Evolutionary conservation across 768 basidiomycete genomes (phyloP).

Genomic region (Tylopilus vinaceipallidus): DNA sequence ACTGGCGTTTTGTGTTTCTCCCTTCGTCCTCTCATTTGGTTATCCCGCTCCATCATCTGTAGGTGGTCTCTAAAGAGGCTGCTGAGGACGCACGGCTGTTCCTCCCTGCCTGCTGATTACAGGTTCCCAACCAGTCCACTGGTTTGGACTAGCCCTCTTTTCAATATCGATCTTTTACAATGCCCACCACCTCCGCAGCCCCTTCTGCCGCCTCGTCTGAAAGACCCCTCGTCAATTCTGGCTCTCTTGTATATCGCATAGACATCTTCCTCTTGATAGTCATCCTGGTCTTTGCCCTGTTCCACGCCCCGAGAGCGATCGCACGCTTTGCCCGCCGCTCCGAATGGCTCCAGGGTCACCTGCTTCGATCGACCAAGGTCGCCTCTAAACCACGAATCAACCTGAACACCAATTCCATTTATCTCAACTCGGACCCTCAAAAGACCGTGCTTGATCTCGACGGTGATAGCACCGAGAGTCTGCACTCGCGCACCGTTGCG

Average conservation of each 20-base stretch:
- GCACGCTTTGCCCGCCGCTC: slow-evolving; percentile 48
- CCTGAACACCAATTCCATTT: slow-evolving; percentile 15
- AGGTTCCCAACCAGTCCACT: slow-evolving; percentile 5
- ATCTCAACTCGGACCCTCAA: slow-evolving; percentile 12
- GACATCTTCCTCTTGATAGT: slow-evolving; percentile 46
- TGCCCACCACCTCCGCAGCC: neutral
- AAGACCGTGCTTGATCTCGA: slow-evolving; percentile 18
- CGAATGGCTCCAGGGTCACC: slow-evolving; percentile 52
- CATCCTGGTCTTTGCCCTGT: slow-evolving; percentile 38
- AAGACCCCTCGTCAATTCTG: neutral
- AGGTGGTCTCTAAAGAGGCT: no score
- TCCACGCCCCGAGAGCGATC: slow-evolving; percentile 47
- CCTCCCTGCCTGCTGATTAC: no score
- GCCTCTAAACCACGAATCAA: slow-evolving; percentile 6
- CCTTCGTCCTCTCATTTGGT: no score
- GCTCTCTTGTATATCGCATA: slow-evolving; percentile 35
- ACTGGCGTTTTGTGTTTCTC: no score
- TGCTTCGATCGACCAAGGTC: slow-evolving; percentile 34
- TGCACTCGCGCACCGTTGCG: slow-evolving; percentile 2
- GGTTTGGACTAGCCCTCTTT: slow-evolving; percentile 5
- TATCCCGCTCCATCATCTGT: no score
- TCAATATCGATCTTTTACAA: slow-evolving; percentile 14
- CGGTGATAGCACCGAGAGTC: slow-evolving; percentile 6
- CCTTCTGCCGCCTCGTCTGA: neutral
- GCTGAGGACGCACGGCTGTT: no score